Evolutionary conservation across 2,329 filamentous ascomycete species (phyloP), one percentile per base, ranked within the genome.

Genomic region (Myriangium duriaei): DNA sequence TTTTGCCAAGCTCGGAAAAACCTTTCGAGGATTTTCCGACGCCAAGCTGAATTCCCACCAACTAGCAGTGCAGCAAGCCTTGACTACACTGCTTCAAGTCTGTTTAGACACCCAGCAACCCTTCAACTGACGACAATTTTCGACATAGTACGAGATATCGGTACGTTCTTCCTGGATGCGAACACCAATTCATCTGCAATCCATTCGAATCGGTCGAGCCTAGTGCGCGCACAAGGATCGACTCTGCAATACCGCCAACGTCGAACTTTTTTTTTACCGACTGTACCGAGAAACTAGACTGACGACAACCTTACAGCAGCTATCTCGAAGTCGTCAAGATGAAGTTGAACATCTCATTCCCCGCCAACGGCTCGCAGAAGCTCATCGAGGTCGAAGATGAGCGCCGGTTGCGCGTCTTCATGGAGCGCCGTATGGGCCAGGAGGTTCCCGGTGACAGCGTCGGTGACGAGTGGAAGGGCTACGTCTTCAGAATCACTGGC

Each of bases 351-450:
- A 73, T 79, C 61, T 78, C 74, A 61, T 93, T 87, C 80, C 91
- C 91, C 72, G 85, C 88, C 79, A 96, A 96, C 73, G 91, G 91
- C 79, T 91, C 86, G 63, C 91, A 98, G 71, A 98, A 98, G 78
- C 77, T 98, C 65, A 80, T 98, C 73, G 92, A 98, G 58, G 72
- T 98, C 59, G 91, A 98, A 63, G 92, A 98, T 82, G 92, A 98
- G 72, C 86, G 87, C 72, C 95, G 94, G 79, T 79, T 96, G 67
- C 82, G 85, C 66, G 76, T 91, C 72, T 96, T 96, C 79, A 87
- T 94, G 81, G 91, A 96, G 69, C 87, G 87, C 77, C 83, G 84
- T 70, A 91, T 91, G 84, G 84, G 84, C 62, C 76, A 80, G 60
- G 84, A 95, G 73, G 83, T 98, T 57, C 70, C 82, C 57, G 91